These are phyloP conservation scores for Periconia macrospinosa DNA, from an alignment of 2,329 filamentous ascomycete species.

Conservation along the genomic window DNA sequence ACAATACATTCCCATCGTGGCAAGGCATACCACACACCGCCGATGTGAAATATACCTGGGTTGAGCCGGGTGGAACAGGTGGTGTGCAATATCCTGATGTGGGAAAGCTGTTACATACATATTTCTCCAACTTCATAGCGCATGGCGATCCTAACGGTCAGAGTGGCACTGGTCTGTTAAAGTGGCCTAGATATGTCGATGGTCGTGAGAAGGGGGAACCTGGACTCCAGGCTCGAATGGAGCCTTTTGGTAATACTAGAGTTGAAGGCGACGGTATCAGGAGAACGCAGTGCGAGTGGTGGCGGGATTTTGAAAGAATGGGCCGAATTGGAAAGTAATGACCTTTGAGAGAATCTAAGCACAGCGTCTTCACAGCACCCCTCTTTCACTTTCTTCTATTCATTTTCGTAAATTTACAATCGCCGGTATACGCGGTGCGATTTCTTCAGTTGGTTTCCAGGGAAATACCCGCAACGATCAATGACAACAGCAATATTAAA, in stretches of 20 bases:
- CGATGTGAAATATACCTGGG: slow-evolving; percentile 47
- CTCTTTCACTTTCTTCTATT: no score
- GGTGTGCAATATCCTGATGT: slow-evolving; percentile 43
- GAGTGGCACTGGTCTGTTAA: slow-evolving; percentile 21
- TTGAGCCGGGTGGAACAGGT: slow-evolving; percentile 53
- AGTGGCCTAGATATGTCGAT: slow-evolving; percentile 45
- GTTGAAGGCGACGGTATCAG: slow-evolving; percentile 28
- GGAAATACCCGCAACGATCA: no score
- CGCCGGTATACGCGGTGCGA: no score
- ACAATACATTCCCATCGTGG: slow-evolving; percentile 25
- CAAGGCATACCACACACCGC: slow-evolving; percentile 26
- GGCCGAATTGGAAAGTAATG: slow-evolving; percentile 26
- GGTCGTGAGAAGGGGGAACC: slow-evolving; percentile 7
- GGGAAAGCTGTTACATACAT: slow-evolving; percentile 41
- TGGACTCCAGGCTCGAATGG: slow-evolving; percentile 24
- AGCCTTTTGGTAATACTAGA: slow-evolving; percentile 26
- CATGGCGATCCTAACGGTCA: slow-evolving; percentile 43
- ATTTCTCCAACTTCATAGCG: slow-evolving; percentile 47
- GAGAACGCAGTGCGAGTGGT: slow-evolving; percentile 31
- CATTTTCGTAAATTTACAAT: no score
- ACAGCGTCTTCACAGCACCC: no score
- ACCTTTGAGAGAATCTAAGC: no score
- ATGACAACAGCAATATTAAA: no score
- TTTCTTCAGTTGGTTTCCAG: no score
- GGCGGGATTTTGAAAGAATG: slow-evolving; percentile 22